Conservation (phyloP, 495 filamentous ascomycete genomes). For the Daldinia vernicosa region DNA sequence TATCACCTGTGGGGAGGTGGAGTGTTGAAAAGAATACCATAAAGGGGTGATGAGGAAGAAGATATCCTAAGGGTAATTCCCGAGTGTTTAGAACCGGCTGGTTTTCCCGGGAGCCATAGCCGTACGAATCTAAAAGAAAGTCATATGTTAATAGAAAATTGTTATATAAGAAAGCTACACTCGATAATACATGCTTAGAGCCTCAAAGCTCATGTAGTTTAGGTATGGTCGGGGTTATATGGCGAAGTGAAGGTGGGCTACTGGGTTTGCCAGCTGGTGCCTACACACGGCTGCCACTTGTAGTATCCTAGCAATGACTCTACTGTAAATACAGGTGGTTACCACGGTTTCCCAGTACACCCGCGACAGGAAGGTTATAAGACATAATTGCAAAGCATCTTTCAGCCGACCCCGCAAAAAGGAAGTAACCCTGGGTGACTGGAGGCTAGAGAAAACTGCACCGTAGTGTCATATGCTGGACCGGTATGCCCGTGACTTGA, state of each 20-base stretch:
- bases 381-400: not conserved
- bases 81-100: too few species aligned
- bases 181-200: too few species aligned
- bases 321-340: not conserved
- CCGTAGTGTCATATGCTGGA: slow-evolving; percentile 3
- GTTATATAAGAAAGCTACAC: too few species aligned
- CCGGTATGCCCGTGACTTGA: slow-evolving; percentile 12
- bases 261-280: not conserved
- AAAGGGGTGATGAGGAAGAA: too few species aligned
- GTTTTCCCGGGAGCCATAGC: too few species aligned
- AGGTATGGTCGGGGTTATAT: not conserved
- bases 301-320: not conserved
- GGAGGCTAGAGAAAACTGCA: slow-evolving; percentile 17
- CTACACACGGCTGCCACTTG: not conserved
- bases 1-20: too few species aligned
- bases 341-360: not conserved
- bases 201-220: too few species aligned
- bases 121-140: too few species aligned
- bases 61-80: too few species aligned
- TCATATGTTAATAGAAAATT: too few species aligned
- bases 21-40: too few species aligned
- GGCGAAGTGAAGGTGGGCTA: not conserved
- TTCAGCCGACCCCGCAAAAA: slow-evolving; percentile 11
- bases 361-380: slow-evolving; percentile 5
- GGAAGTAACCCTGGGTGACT: slow-evolving; percentile 16